Evolutionary conservation across 768 basidiomycete genomes (phyloP).

Genomic region (Suillus occidentalis): DNA sequence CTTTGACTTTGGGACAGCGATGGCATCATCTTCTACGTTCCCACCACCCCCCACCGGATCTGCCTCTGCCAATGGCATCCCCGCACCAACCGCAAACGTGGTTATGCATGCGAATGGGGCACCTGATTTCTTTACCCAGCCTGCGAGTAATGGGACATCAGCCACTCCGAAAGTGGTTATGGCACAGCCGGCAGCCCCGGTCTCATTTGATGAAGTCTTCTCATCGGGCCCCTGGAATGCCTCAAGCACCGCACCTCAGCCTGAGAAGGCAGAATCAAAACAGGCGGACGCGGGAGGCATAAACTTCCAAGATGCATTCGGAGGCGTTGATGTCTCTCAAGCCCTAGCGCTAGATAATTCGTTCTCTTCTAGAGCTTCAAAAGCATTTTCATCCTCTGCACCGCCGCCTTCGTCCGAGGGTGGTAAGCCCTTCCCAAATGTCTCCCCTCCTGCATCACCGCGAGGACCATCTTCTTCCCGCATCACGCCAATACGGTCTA

Average conservation of each 20-base stretch:
- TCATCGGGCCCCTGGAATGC: conserved; percentile 27
- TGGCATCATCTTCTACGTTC: conserved; percentile 33
- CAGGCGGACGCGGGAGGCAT: conserved; percentile 21
- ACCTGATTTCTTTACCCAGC: conserved; percentile 15
- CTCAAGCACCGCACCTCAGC: conserved; percentile 10
- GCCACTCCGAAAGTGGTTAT: conserved; percentile 16
- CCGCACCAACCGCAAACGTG: conserved; percentile 12
- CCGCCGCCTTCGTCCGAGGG: conserved; percentile 15
- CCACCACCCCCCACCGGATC: conserved; percentile 25
- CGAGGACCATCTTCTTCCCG: conserved; percentile 32
- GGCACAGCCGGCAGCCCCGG: conserved; percentile 17
- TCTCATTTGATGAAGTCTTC: conserved; percentile 52
- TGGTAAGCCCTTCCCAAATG: conserved; percentile 36
- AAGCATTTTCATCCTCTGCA: conserved; percentile 26
- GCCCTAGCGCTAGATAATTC: conserved; percentile 41
- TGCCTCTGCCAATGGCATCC: conserved; percentile 27
- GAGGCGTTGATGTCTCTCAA: conserved; percentile 40
- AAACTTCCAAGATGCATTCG: conserved; percentile 60
- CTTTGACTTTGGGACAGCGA: conserved; percentile 58
- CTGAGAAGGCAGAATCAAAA: conserved; percentile 16
- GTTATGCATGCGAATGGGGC: conserved; percentile 9
- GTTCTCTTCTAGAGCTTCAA: conserved; percentile 36
- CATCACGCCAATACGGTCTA: conserved; percentile 30
- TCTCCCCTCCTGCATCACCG: conserved; percentile 44
- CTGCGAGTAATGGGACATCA: conserved; percentile 14